phyloP scores from a whole-genome alignment of 2,329 filamentous ascomycete genomes.

The Fusarium sp. region DNA sequence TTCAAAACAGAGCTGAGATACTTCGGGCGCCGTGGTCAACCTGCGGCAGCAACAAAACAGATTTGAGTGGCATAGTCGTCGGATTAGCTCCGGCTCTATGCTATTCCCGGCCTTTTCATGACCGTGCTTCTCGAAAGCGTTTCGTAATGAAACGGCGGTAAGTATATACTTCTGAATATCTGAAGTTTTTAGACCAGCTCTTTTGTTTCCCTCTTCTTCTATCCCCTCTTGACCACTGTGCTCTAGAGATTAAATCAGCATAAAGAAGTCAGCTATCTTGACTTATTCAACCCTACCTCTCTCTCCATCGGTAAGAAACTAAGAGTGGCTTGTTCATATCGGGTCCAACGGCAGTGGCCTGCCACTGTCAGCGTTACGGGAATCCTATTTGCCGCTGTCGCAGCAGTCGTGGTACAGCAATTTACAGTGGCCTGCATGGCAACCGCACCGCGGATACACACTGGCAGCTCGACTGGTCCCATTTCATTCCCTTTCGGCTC shows the following conservation, averaged over 20 bases:
- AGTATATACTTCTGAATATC: not conserved
- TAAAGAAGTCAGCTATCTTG: no score
- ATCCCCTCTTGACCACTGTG: rapidly evolving
- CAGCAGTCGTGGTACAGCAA: not conserved
- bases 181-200: rapidly evolving
- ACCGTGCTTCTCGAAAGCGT: not conserved
- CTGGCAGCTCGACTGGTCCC: not conserved
- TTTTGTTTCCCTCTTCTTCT: not conserved
- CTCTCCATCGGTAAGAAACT: no score
- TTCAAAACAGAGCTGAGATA: no score
- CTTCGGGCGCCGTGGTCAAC: rapidly evolving
- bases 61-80: not conserved
- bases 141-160: not conserved
- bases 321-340: no score
- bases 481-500: not conserved
- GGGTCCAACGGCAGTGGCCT: not conserved
- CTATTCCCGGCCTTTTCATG: not conserved
- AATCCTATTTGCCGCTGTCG: not conserved
- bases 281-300: no score
- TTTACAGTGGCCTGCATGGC: not conserved
- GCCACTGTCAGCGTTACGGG: not conserved
- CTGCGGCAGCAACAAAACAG: rapidly evolving
- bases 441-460: not conserved
- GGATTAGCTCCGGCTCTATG: not conserved
- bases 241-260: no score